Base-by-base conservation (phyloP, 371 early-diverging fungal genomes). In the Mycotypha africana region DNA sequence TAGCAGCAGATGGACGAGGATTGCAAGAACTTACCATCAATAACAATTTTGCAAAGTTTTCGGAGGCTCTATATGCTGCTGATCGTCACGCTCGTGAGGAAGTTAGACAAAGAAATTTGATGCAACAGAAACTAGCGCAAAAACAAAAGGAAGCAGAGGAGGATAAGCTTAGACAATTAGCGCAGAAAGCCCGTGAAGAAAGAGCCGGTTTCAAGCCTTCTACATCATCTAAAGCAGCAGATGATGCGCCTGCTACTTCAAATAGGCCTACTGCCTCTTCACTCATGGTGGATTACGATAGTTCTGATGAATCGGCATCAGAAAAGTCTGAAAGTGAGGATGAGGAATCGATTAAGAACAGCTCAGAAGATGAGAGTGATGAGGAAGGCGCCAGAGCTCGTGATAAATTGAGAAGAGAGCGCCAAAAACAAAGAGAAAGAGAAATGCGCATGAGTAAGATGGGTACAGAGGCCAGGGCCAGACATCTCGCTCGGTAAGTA, bases 1-100 rank as follows among this genome's bases (percentile, higher is more conserved):
- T 98, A 51, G 98, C 98, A 7, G 89, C 93, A 10, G 97, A 98
- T 65, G 97, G 95, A 17, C 88, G 96, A 54, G 97, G 97, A 4
- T 51, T 95, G 33, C 93, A 96, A 70, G 93, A 95, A 44, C 74
- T 79, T 15, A 80, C 81, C 11, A 93, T 98, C 51, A 96, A 92
- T 63, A 93, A 97, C 53, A 92, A 92, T 45, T 97, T 98, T 78
- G 94, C 96, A 14, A 89, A 90, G 53, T 78, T 98, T 9, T 82
- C 95, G 1, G 98, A 98, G 63, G 93, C 98, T 1, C 68, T 98
- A 17, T 87, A 81, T 31, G 84, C 94, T 38, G 97, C 98, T 10
- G 93, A 96, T 55, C 80, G 92, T 19, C 93, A 95, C 56, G 93
- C 94, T 17, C 83, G 97, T 36, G 92, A 92, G 26, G 97, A 97